Conservation (phyloP, 176 grass and related monocot species). For the Hyparrhenia diplandra region DNA sequence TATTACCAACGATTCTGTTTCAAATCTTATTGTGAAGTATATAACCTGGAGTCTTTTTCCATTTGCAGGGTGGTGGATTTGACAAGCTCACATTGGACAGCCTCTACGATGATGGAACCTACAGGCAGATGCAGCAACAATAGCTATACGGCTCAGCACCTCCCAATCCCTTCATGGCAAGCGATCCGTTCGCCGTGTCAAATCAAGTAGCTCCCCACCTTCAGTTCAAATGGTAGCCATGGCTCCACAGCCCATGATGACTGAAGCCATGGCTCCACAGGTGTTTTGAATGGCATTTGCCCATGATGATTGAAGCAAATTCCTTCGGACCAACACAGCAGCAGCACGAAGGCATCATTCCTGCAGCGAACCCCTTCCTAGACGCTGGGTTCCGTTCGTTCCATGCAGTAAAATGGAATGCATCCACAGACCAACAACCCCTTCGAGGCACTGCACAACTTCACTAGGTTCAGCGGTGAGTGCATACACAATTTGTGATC, state of each 20-base stretch:
- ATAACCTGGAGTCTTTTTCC: neutral
- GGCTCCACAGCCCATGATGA: slow-evolving; percentile 48
- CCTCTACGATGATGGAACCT: slow-evolving; percentile 68
- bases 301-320: slow-evolving; percentile 56
- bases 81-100: slow-evolving; percentile 76
- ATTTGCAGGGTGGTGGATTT: slow-evolving; percentile 65
- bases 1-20: neutral
- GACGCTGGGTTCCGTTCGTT: slow-evolving; percentile 55
- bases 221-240: slow-evolving; percentile 74
- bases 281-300: too few species aligned
- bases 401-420: slow-evolving; percentile 34
- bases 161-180: slow-evolving; percentile 79
- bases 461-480: slow-evolving; percentile 20
- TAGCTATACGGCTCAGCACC: slow-evolving; percentile 50
- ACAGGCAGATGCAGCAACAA: slow-evolving; percentile 73
- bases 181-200: slow-evolving; percentile 58
- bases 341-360: slow-evolving; percentile 18
- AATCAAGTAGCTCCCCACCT: slow-evolving; percentile 61
- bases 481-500: too few species aligned
- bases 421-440: slow-evolving; percentile 45
- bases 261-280: too few species aligned
- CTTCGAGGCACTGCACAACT: slow-evolving; percentile 45
- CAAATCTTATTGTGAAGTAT: neutral
- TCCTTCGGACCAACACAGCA: slow-evolving; percentile 40
- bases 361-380: slow-evolving; percentile 51